Conservation (phyloP, 257 asterid genomes). For the Solanum bulbocastanum region DNA sequence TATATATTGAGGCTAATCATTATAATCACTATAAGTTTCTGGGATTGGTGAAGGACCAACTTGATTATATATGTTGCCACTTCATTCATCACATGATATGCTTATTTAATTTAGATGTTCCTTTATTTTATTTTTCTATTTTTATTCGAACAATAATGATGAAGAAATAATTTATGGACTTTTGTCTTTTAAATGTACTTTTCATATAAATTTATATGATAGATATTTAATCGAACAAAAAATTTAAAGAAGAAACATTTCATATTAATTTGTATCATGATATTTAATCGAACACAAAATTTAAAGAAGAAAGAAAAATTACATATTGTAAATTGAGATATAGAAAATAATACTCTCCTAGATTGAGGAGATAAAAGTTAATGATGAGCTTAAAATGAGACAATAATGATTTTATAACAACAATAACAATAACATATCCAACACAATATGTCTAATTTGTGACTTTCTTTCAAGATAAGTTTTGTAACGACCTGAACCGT, state of each 20-base stretch:
- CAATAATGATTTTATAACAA: background rate
- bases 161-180: background rate
- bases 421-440: background rate
- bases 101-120: background rate
- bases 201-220: background rate
- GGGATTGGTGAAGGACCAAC: constrained; percentile 41
- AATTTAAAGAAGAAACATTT: background rate
- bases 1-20: constrained; percentile 44
- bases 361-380: background rate
- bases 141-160: background rate
- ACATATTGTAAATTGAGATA: background rate
- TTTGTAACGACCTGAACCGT: no score
- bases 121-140: background rate
- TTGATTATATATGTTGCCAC: constrained; percentile 8
- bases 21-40: constrained; percentile 37
- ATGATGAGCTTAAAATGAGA: background rate
- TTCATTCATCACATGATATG: background rate
- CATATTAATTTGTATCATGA: background rate
- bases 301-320: background rate
- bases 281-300: background rate
- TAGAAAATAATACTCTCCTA: background rate
- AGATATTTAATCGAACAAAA: background rate
- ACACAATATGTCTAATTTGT: background rate
- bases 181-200: background rate
- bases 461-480: background rate